phyloP scores from a whole-genome alignment of 495 filamentous ascomycete genomes.

The Elaphomyces granulatus region DNA sequence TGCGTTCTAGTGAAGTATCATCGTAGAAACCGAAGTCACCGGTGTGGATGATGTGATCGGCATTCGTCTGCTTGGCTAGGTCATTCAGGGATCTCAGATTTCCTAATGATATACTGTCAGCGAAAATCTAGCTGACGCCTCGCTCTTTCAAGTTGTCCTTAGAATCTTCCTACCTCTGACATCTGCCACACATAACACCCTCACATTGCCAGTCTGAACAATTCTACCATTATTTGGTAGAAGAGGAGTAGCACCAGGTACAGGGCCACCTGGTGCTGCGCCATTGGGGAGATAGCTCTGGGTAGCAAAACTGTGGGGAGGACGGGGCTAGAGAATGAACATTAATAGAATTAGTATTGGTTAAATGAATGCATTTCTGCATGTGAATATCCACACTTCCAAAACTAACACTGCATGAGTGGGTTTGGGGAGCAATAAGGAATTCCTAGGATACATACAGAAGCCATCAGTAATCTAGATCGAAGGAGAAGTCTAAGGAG shows the following conservation, averaged over 20 bases:
- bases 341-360: no score
- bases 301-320: conserved; percentile 31
- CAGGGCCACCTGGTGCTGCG: conserved; percentile 29
- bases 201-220: conserved; percentile 68
- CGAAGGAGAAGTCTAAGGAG: neutral
- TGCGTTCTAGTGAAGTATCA: conserved; percentile 84
- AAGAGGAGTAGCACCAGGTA: conserved; percentile 38
- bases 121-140: neutral
- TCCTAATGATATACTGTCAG: conserved; percentile 35
- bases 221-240: conserved; percentile 57
- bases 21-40: conserved; percentile 99
- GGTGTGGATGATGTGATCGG: conserved; percentile 94
- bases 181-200: conserved; percentile 93
- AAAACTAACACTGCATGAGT: neutral
- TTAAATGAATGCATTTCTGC: no score
- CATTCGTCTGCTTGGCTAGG: conserved; percentile 79
- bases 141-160: neutral
- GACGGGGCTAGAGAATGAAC: conserved; percentile 25
- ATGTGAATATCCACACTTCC: no score
- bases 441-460: neutral
- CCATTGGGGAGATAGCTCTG: conserved; percentile 40
- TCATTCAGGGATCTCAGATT: conserved; percentile 94
- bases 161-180: conserved; percentile 67
- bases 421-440: conserved; percentile 4
- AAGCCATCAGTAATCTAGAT: neutral